Evolutionary conservation across 495 filamentous ascomycete species (phyloP), one percentile per base, ranked within the genome.

Genomic region (Rhypophila decipiens): DNA sequence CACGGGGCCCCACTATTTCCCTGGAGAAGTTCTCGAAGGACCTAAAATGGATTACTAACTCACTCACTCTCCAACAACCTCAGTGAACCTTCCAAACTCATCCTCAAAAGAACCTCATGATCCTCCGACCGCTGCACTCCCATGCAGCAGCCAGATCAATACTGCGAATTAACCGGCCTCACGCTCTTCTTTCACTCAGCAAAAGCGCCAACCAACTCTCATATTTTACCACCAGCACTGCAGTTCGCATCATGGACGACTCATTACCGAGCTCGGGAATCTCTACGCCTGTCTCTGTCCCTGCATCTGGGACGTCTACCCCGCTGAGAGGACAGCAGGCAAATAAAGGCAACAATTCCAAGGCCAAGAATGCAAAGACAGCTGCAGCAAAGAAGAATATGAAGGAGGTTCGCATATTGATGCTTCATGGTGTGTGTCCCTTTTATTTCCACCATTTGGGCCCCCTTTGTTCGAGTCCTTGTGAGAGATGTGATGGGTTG

Each of bases 341-440:
- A 12, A 44, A 24, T 44, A 48, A 45, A 4, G 41, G 38, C 52
- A 19, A 18, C 52, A 24, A 21, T 39, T 39, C 18, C 40, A 31
- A 11, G 33, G 31, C 23, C 38, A 13, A 19, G 40, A 34, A 21
- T 17, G 44, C 44, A n/a, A 52, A 40, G 37, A 47, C 24, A 24
- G 46, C 44, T 13, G 52, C 38, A 40, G 47, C 24, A 24, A 44
- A 44, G 36, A 8, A 4, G 38, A 18, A 22, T 51, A 72, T 64
- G 55, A 70, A 51, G 40, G 61, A 73, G 51, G 47, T 79, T 22
- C 74, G 70, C 47, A 74, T 80, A 47, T 56, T 81, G 12, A 81
- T 81, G 77, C 67, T 81, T 24, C 77, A 81, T 53, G 77, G 75
- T 77, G 50, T 2, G 56, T 39, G n/a, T n/a, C n/a, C 29, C 29